Evolutionary conservation across 257 asterid genomes (phyloP).

Genomic region (Forsythia viridissima): DNA sequence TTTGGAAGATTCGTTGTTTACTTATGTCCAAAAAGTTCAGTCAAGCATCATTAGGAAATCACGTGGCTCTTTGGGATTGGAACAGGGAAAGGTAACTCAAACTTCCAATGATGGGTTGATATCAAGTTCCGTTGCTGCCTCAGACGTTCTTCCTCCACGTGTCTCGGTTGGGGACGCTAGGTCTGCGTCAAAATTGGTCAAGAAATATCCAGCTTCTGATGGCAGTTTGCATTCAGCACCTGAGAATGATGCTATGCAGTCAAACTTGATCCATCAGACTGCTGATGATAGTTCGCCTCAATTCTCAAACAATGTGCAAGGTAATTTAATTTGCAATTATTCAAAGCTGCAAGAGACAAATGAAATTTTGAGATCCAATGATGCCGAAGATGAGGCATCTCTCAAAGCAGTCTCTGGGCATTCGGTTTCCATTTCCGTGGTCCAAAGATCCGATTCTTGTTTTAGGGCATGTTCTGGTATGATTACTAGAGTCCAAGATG

Average conservation of each 20-base stretch:
- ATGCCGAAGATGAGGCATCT: slow-evolving; percentile 33
- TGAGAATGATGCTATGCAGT: slow-evolving; percentile 28
- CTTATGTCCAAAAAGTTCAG: slow-evolving; percentile 61
- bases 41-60: slow-evolving; percentile 51
- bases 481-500: slow-evolving; percentile 28
- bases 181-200: slow-evolving; percentile 30
- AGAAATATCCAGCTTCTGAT: slow-evolving; percentile 30
- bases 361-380: slow-evolving; percentile 25
- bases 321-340: slow-evolving; percentile 15
- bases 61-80: slow-evolving; percentile 43
- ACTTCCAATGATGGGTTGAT: slow-evolving; percentile 34
- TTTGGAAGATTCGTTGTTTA: slow-evolving; percentile 69
- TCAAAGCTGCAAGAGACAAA: slow-evolving; percentile 29
- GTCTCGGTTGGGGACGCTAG: slow-evolving; percentile 25
- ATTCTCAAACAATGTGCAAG: slow-evolving; percentile 21
- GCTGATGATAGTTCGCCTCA: slow-evolving; percentile 31
- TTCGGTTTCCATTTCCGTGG: slow-evolving; percentile 22
- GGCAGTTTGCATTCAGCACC: slow-evolving; percentile 24
- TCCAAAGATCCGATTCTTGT: slow-evolving; percentile 30
- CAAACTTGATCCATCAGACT: slow-evolving; percentile 22
- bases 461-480: slow-evolving; percentile 43
- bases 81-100: slow-evolving; percentile 45
- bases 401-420: slow-evolving; percentile 28
- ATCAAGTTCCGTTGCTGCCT: slow-evolving; percentile 34
- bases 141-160: slow-evolving; percentile 27